These are phyloP conservation scores for Serpula lacrymans DNA, from an alignment of 768 basidiomycete genomes.

Conservation along the genomic window DNA sequence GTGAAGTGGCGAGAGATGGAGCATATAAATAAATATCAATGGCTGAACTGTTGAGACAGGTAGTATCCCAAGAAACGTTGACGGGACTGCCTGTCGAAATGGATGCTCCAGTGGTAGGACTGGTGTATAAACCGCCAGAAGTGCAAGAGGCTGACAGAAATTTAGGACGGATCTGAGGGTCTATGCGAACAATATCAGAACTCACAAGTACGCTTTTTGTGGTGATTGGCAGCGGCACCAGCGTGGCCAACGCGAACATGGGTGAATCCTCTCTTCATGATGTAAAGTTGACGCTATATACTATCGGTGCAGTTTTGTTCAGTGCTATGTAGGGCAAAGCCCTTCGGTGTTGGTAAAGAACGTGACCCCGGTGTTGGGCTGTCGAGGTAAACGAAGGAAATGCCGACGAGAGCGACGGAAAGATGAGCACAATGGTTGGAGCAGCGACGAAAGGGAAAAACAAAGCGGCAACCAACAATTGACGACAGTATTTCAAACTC, in stretches of 20 bases:
- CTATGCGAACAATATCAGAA: background rate
- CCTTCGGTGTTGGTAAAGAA: constrained; percentile 20
- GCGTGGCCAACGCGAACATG: constrained; percentile 22
- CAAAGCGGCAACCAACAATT: background rate
- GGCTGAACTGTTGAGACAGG: constrained; percentile 46
- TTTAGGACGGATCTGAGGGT: background rate
- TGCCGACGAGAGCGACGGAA: constrained; percentile 12
- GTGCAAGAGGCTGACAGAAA: constrained; percentile 44
- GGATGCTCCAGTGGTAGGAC: constrained; percentile 45
- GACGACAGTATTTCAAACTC: constrained; percentile 20
- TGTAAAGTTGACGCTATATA: constrained; percentile 9
- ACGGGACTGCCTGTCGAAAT: constrained; percentile 49
- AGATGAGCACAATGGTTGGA: constrained; percentile 1
- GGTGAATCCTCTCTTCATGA: constrained; percentile 27
- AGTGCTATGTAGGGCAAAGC: no score
- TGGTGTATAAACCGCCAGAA: constrained; percentile 59
- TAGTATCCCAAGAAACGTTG: constrained; percentile 60
- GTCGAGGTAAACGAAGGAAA: constrained; percentile 16
- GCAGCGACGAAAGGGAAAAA: constrained; percentile 4
- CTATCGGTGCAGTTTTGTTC: no score
- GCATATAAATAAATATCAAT: constrained; percentile 72
- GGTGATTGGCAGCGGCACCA: constrained; percentile 13
- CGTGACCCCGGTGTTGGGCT: constrained; percentile 23
- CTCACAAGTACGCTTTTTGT: constrained; percentile 25
- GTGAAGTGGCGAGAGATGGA: constrained; percentile 36